These are phyloP conservation scores for Yarrowia bubula DNA, from an alignment of 805 yeast genomes.

Conservation along the genomic window DNA sequence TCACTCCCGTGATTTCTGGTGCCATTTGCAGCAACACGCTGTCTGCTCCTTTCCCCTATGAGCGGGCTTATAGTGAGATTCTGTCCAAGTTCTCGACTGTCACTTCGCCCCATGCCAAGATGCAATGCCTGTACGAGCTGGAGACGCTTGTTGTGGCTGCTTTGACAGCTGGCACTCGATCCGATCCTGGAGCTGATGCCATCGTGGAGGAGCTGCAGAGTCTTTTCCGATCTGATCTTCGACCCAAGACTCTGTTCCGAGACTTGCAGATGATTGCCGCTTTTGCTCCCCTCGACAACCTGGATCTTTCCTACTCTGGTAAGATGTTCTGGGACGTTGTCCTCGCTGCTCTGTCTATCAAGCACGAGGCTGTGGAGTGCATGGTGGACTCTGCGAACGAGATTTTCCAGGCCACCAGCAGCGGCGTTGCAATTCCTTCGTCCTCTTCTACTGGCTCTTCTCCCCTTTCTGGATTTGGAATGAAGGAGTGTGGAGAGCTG, in stretches of 20 bases:
- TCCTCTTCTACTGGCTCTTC: not conserved
- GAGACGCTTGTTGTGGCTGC: slow-evolving; percentile 35
- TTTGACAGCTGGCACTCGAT: slow-evolving; percentile 14
- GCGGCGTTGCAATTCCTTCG: not conserved
- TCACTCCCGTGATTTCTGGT: not conserved
- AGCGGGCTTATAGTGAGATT: slow-evolving; percentile 33
- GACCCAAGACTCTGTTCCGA: slow-evolving; percentile 38
- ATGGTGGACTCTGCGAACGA: slow-evolving; percentile 33
- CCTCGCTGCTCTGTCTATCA: slow-evolving; percentile 38
- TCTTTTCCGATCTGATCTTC: slow-evolving; percentile 34
- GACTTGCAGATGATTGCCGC: slow-evolving; percentile 41
- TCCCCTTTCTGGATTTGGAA: slow-evolving; percentile 31
- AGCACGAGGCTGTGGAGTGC: slow-evolving; percentile 33
- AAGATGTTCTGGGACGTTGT: slow-evolving; percentile 42
- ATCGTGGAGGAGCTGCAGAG: slow-evolving; percentile 39
- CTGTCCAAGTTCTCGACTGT: slow-evolving; percentile 32
- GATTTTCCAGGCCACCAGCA: slow-evolving; percentile 32
- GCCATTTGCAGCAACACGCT: slow-evolving; percentile 20
- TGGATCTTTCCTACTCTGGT: slow-evolving; percentile 37
- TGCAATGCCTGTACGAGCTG: slow-evolving; percentile 34
- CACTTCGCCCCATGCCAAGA: slow-evolving; percentile 35
- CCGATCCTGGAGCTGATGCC: slow-evolving; percentile 37
- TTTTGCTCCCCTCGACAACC: slow-evolving; percentile 36
- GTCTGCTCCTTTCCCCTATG: slow-evolving; percentile 29
- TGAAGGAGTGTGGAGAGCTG: slow-evolving; percentile 35